Percentiles rank a stretch among this genome's conserved stretches.
phyloP scores from a whole-genome alignment of 192 early-diverging fungal species.

The Chytriomyces confervae region DNA sequence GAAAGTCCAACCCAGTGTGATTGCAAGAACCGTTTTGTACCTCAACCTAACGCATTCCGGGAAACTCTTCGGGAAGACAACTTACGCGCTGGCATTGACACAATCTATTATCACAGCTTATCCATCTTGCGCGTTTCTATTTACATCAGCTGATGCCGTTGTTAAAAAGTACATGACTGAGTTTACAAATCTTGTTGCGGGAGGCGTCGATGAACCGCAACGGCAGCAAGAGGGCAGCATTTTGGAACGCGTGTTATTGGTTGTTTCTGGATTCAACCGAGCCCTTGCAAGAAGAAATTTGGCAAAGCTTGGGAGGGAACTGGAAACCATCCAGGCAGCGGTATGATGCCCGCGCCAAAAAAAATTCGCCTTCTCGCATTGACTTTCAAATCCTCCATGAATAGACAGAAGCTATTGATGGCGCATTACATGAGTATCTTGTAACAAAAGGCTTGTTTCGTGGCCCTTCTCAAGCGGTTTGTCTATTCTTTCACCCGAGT shows the following conservation, averaged over 20 bases:
- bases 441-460: not conserved
- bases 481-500: not conserved
- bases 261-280: constrained; percentile 33
- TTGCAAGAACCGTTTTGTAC: not conserved
- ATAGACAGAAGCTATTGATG: constrained; percentile 33
- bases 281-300: constrained; percentile 25
- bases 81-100: constrained; percentile 3
- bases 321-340: constrained; percentile 25
- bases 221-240: not conserved
- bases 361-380: not conserved
- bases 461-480: constrained; percentile 9
- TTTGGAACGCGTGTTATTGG: constrained; percentile 15
- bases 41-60: not conserved
- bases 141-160: constrained; percentile 1
- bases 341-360: not conserved
- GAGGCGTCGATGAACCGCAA: not conserved
- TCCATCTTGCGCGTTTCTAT: not conserved
- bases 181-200: constrained; percentile 12
- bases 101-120: constrained; percentile 2
- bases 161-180: not conserved
- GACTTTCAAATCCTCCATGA: not conserved
- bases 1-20: not conserved
- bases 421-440: constrained; percentile 15
- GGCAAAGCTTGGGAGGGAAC: constrained; percentile 24
- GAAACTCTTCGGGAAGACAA: constrained; percentile 13